These are phyloP conservation scores for Yueomyces sp. DNA, from an alignment of 1,139 yeast genomes.

Conservation along the genomic window DNA sequence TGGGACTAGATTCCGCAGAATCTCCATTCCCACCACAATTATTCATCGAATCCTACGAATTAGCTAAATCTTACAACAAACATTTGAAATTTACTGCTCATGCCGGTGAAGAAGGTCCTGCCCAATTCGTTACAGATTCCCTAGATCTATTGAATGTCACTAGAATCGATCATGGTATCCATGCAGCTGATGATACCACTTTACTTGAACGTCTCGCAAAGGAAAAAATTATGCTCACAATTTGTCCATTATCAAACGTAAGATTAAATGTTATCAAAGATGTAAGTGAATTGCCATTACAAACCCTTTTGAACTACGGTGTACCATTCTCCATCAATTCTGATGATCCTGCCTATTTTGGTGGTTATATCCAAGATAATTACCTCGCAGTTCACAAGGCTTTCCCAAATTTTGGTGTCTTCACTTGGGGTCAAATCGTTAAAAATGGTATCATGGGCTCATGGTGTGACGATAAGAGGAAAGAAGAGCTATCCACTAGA, in stretches of 20 bases:
- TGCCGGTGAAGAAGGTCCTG: conserved; percentile 81
- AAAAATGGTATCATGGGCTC: conserved; percentile 55
- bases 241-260: conserved; percentile 69
- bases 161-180: conserved; percentile 72
- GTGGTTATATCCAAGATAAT: conserved; percentile 69
- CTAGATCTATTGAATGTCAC: conserved; percentile 46
- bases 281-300: conserved; percentile 53
- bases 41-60: conserved; percentile 47
- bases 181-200: conserved; percentile 40
- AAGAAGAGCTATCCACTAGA: conserved; percentile 28
- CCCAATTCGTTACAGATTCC: conserved; percentile 44
- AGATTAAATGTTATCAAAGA: conserved; percentile 61
- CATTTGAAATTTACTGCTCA: conserved; percentile 60
- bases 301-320: conserved; percentile 40
- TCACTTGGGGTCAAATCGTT: conserved; percentile 49
- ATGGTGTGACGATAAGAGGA: conserved; percentile 49
- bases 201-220: conserved; percentile 44
- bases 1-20: conserved; percentile 70
- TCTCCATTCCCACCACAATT: conserved; percentile 60
- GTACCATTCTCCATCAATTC: conserved; percentile 71
- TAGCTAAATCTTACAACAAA: conserved; percentile 34
- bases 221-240: conserved; percentile 43
- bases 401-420: conserved; percentile 41
- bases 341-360: conserved; percentile 81
- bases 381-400: conserved; percentile 51